Percentiles rank a stretch among this genome's conserved stretches.
Evolutionary conservation across 305 asterid species (phyloP).

Genomic region (Fraxinus greggii): DNA sequence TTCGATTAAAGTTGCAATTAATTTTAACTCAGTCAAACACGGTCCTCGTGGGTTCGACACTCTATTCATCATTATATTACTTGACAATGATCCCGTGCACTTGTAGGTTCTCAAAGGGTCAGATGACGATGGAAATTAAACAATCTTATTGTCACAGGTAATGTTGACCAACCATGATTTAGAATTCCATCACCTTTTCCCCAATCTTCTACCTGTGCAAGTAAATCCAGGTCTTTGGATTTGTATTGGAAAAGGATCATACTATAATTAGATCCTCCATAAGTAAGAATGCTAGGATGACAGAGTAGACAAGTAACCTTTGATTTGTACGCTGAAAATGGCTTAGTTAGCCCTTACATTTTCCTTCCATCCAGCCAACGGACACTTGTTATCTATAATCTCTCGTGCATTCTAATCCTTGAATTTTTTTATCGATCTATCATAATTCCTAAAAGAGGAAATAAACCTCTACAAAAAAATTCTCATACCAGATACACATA

Average conservation of each 20-base stretch:
- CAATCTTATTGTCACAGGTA: not conserved
- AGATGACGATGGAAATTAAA: too few species aligned
- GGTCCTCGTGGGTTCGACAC: too few species aligned
- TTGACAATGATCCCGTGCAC: too few species aligned
- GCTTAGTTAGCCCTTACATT: not conserved
- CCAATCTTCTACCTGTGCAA: not conserved
- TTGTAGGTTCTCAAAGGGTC: too few species aligned
- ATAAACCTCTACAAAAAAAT: not conserved
- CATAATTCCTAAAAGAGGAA: slow-evolving; percentile 7
- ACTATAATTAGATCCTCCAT: not conserved
- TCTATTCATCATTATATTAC: too few species aligned
- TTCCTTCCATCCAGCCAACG: slow-evolving; percentile 1
- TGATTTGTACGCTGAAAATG: not conserved
- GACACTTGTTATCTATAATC: not conserved
- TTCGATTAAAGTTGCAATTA: too few species aligned
- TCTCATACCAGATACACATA: not conserved
- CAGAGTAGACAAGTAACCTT: not conserved
- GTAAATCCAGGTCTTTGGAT: slow-evolving; percentile 3
- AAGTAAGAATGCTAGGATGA: not conserved
- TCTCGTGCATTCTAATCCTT: slow-evolving; percentile 13
- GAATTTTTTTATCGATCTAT: slow-evolving; percentile 8
- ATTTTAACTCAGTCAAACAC: too few species aligned
- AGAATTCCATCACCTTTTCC: not conserved
- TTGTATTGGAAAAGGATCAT: not conserved
- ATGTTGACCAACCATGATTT: not conserved